Percentiles rank a stretch among this genome's conserved stretches.
Evolutionary conservation across 306 rosid genomes (phyloP).

Genomic region (Calophaca sinica): DNA sequence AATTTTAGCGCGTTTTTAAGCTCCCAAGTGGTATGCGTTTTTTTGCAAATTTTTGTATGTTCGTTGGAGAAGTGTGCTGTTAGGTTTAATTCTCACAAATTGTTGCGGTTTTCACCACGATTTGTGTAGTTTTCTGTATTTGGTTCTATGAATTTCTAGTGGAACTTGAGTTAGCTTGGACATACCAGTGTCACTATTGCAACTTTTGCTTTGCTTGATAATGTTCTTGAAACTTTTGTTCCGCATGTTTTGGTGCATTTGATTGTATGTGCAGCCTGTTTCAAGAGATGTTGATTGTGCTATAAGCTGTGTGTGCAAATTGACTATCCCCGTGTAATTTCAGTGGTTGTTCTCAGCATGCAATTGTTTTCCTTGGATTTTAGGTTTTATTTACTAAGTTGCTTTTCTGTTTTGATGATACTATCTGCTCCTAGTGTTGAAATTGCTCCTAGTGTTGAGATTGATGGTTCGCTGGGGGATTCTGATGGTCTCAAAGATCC

Average conservation of each 20-base stretch:
- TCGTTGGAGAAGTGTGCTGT: background rate
- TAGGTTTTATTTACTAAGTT: slow-evolving; percentile 38
- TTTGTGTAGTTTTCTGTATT: slow-evolving; percentile 16
- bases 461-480: slow-evolving; percentile 79
- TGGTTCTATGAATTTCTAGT: slow-evolving; percentile 13
- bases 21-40: too few species aligned
- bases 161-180: slow-evolving; percentile 28
- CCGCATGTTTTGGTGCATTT: slow-evolving; percentile 16
- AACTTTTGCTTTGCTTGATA: slow-evolving; percentile 7
- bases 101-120: slow-evolving; percentile 9
- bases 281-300: background rate
- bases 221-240: background rate
- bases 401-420: slow-evolving; percentile 38
- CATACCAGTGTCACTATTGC: background rate
- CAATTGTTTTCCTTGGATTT: background rate
- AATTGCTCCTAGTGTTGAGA: slow-evolving; percentile 62
- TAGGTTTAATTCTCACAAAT: background rate
- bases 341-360: background rate
- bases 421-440: slow-evolving; percentile 63
- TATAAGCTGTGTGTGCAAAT: slow-evolving; percentile 8
- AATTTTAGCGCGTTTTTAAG: background rate
- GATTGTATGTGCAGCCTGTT: slow-evolving; percentile 9
- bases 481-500: slow-evolving; percentile 70
- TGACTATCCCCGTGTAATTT: background rate
- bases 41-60: too few species aligned